Evolutionary conservation across 352 stramenopile genomes (phyloP).

Genomic region (Phytophthora nicotianae): DNA sequence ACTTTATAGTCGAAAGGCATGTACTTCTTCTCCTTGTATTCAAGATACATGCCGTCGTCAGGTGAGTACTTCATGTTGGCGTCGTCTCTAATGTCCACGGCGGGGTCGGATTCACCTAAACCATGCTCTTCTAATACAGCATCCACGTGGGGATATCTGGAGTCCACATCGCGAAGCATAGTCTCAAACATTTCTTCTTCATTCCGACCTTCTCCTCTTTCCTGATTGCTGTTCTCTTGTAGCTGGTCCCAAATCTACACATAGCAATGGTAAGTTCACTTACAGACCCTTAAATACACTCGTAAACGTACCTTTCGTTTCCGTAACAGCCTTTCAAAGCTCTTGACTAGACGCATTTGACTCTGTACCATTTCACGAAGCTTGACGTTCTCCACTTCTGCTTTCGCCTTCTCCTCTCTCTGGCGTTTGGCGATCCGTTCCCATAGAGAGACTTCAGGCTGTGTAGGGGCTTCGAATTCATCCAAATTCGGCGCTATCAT

Average conservation of each 20-base stretch:
- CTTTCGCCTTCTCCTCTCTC: conserved; percentile 36
- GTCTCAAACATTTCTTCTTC: conserved; percentile 33
- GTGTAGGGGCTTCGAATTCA: conserved; percentile 1
- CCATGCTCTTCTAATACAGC: conserved; percentile 17
- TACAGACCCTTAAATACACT: neutral
- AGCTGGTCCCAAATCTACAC: conserved; percentile 37
- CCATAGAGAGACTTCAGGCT: conserved; percentile 38
- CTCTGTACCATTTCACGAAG: conserved; percentile 47
- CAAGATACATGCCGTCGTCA: conserved; percentile 34
- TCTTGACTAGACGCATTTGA: conserved; percentile 42
- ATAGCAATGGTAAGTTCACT: conserved; percentile 2
- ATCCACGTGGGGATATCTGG: conserved; percentile 23
- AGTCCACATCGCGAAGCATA: conserved; percentile 26
- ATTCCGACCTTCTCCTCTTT: conserved; percentile 4
- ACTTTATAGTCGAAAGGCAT: conserved; percentile 41
- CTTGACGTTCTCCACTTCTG: conserved; percentile 53
- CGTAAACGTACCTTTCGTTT: conserved; percentile 38
- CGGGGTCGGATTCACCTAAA: conserved; percentile 24
- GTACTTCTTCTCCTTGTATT: conserved; percentile 43
- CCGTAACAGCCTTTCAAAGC: conserved; percentile 44
- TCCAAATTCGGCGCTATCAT: conserved; percentile 11
- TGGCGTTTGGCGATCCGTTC: conserved; percentile 47
- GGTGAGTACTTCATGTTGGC: conserved; percentile 32
- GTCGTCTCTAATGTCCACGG: conserved; percentile 16
- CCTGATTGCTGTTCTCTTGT: conserved; percentile 23